Percentiles rank a stretch among this genome's conserved stretches.
phyloP scores from a whole-genome alignment of 257 asterid species.

The Solanum sejunctum region DNA sequence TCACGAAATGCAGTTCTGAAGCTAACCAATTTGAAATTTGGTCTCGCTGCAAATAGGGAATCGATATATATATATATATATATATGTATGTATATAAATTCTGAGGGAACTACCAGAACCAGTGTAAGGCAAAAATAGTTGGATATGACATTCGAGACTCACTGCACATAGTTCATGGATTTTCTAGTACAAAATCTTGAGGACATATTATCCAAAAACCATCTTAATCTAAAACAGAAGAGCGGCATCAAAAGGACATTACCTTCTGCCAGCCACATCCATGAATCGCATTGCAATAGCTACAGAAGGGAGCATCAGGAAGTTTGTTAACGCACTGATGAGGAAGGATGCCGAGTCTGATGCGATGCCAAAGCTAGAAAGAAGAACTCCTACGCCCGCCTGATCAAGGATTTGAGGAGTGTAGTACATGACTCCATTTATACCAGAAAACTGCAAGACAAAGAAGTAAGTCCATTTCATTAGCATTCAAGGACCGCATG shows the following conservation, averaged over 20 bases:
- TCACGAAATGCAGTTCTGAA: not conserved
- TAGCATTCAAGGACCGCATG: not conserved
- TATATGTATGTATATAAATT: not conserved
- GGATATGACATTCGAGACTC: not conserved
- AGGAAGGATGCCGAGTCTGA: constrained; percentile 75
- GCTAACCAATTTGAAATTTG: not conserved
- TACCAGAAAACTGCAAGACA: constrained; percentile 73
- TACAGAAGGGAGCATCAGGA: constrained; percentile 58
- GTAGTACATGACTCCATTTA: constrained; percentile 89
- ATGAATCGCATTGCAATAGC: constrained; percentile 85
- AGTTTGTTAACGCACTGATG: constrained; percentile 51
- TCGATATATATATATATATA: not conserved
- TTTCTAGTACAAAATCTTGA: not conserved
- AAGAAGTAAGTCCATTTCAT: not conserved
- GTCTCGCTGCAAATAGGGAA: not conserved
- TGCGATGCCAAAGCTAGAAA: constrained; percentile 60
- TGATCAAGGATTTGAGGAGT: constrained; percentile 90
- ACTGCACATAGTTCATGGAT: not conserved
- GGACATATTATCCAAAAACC: not conserved
- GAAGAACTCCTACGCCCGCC: constrained; percentile 86
- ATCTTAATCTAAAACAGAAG: not conserved
- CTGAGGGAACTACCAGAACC: not conserved
- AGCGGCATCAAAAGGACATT: not conserved
- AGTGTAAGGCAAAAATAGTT: not conserved
- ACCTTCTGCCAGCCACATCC: constrained; percentile 92